Conservation (phyloP, 1,139 yeast genomes). For the Candida pseudoviswanathii region DNA sequence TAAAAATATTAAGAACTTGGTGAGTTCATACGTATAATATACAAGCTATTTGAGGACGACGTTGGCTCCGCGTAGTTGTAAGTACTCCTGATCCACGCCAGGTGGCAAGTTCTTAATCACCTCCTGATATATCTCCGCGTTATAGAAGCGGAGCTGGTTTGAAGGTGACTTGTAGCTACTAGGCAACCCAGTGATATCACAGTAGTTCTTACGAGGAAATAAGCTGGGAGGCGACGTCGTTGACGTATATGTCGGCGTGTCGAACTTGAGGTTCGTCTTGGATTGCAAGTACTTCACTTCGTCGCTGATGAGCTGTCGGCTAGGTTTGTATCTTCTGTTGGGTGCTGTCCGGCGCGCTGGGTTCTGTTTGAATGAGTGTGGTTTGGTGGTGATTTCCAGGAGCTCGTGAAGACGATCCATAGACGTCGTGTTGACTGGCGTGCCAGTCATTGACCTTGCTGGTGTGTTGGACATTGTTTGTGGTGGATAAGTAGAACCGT, state of each 20-base stretch:
- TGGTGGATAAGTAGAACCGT: background rate
- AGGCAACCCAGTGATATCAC: constrained; percentile 91
- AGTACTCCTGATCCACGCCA: constrained; percentile 91
- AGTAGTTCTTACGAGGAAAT: constrained; percentile 78
- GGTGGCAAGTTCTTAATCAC: constrained; percentile 80
- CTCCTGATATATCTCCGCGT: constrained; percentile 80
- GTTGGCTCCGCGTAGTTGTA: constrained; percentile 86
- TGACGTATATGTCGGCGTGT: constrained; percentile 60
- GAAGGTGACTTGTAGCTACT: constrained; percentile 78
- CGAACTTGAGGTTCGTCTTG: constrained; percentile 39
- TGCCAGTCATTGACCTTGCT: constrained; percentile 4
- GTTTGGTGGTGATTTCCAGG: constrained; percentile 44
- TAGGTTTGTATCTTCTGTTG: constrained; percentile 70
- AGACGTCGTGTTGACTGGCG: constrained; percentile 6
- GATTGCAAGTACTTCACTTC: constrained; percentile 65
- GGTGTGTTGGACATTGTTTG: constrained; percentile 8
- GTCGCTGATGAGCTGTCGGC: constrained; percentile 74
- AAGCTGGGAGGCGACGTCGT: constrained; percentile 89
- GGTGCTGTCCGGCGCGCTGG: constrained; percentile 49
- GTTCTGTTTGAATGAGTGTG: constrained; percentile 57
- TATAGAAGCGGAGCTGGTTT: constrained; percentile 76
- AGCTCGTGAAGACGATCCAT: constrained; percentile 31
- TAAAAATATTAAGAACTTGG: constrained; percentile 33
- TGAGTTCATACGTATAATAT: constrained; percentile 16
- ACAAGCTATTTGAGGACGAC: constrained; percentile 61